These are phyloP conservation scores for Biscogniauxia marginata DNA, from an alignment of 2,329 filamentous ascomycete species.

Conservation along the genomic window DNA sequence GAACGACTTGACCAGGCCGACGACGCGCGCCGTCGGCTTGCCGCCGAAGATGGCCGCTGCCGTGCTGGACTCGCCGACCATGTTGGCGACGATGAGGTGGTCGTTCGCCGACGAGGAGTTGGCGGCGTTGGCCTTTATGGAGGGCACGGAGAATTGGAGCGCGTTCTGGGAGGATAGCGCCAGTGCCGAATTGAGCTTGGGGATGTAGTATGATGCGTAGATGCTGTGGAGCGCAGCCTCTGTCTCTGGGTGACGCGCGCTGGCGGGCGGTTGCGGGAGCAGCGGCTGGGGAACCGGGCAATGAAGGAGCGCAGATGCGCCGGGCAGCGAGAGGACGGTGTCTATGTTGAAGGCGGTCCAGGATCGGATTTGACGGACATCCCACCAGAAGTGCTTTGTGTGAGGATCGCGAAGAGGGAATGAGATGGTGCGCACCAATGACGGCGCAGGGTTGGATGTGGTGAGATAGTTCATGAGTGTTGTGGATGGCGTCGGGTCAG, in stretches of 20 bases:
- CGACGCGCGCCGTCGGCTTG: conserved; percentile 45
- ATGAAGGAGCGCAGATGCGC: conserved; percentile 69
- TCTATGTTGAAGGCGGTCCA: conserved; percentile 78
- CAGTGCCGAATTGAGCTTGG: conserved; percentile 83
- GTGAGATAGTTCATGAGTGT: conserved; percentile 79
- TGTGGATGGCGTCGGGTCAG: conserved; percentile 55
- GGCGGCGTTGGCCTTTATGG: conserved; percentile 33
- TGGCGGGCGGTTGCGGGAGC: conserved; percentile 57
- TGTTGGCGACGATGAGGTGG: conserved; percentile 65
- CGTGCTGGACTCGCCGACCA: conserved; percentile 53
- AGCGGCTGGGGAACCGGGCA: conserved; percentile 62
- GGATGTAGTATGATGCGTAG: conserved; percentile 75
- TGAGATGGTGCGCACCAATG: conserved; percentile 76
- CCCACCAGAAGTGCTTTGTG: conserved; percentile 93
- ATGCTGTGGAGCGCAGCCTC: conserved; percentile 74
- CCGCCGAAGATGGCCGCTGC: conserved; percentile 53
- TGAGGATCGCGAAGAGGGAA: conserved; percentile 64
- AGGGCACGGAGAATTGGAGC: conserved; percentile 49
- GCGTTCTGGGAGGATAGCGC: conserved; percentile 70
- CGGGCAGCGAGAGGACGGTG: conserved; percentile 70
- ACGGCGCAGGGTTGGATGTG: conserved; percentile 74
- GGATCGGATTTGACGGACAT: conserved; percentile 79
- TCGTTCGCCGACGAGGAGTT: conserved; percentile 39
- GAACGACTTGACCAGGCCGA: conserved; percentile 81
- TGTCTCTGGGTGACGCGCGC: conserved; percentile 71